Conservation (phyloP, 176 grass and related monocot genomes). For the Guadua angustifolia region DNA sequence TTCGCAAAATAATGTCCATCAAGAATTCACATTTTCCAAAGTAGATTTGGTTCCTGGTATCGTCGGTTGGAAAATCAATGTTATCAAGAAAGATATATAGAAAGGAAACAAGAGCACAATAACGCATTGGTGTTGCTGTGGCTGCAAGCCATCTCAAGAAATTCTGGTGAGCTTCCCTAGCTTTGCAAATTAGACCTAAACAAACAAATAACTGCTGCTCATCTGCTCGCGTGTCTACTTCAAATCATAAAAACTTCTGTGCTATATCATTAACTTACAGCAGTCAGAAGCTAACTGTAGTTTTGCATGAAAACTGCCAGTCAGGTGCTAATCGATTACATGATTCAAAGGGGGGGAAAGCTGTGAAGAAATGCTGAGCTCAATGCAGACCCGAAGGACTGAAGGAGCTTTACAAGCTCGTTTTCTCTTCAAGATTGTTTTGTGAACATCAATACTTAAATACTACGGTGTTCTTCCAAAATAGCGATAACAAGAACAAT, state of each 20-base stretch:
- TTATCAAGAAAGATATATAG: too few species aligned
- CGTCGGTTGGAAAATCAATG: background rate
- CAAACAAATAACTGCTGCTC: background rate
- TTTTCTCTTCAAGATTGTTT: background rate
- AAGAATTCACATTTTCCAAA: conserved; percentile 28
- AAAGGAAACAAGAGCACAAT: background rate
- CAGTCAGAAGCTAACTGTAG: background rate
- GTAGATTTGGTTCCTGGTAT: conserved; percentile 27
- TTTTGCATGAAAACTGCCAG: background rate
- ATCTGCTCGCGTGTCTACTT: background rate
- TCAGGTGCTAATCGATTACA: background rate
- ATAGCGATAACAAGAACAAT: background rate
- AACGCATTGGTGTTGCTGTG: background rate
- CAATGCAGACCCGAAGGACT: background rate
- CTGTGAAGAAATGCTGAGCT: background rate
- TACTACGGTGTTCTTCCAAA: background rate
- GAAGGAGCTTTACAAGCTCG: background rate
- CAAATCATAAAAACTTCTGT: too few species aligned
- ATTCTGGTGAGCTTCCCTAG: background rate
- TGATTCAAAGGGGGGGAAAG: background rate
- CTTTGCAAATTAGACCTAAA: background rate
- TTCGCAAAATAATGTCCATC: too few species aligned
- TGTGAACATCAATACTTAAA: background rate
- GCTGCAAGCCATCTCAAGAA: background rate
- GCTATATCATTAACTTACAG: background rate